Evolutionary conservation across 768 basidiomycete genomes (phyloP).

Genomic region (Psilocybe sp.): DNA sequence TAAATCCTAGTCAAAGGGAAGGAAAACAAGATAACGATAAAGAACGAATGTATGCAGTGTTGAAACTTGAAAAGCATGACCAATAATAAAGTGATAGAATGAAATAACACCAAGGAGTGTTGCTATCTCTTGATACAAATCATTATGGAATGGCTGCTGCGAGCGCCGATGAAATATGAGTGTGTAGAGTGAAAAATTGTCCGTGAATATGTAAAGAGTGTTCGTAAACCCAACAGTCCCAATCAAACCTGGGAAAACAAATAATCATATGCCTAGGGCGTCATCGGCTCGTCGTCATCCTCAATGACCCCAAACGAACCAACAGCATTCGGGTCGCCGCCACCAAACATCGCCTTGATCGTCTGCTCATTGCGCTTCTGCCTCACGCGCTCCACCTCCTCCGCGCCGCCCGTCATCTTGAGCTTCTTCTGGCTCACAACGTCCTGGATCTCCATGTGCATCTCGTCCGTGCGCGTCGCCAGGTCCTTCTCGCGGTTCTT

Average conservation of each 20-base stretch:
- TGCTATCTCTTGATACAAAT: no score
- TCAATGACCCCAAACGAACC: slow-evolving; percentile 17
- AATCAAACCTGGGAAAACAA: neutral
- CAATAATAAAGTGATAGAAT: no score
- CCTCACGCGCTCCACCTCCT: slow-evolving; percentile 85
- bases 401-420: slow-evolving; percentile 93
- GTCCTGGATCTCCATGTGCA: slow-evolving; percentile 78
- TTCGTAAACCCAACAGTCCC: neutral
- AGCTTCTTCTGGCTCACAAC: slow-evolving; percentile 89
- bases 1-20: no score
- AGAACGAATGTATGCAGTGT: no score
- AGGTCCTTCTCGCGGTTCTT: slow-evolving; percentile 76
- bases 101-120: no score
- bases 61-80: no score
- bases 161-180: no score
- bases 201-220: neutral
- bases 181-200: no score
- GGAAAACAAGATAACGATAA: no score
- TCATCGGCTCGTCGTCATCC: neutral
- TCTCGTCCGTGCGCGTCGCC: slow-evolving; percentile 71
- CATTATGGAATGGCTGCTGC: no score
- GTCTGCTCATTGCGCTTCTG: slow-evolving; percentile 82
- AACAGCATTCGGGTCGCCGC: slow-evolving; percentile 11
- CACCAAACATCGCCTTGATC: slow-evolving; percentile 83
- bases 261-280: neutral